phyloP scores from a whole-genome alignment of 2,329 filamentous ascomycete genomes.

The Alternaria postmessia region DNA sequence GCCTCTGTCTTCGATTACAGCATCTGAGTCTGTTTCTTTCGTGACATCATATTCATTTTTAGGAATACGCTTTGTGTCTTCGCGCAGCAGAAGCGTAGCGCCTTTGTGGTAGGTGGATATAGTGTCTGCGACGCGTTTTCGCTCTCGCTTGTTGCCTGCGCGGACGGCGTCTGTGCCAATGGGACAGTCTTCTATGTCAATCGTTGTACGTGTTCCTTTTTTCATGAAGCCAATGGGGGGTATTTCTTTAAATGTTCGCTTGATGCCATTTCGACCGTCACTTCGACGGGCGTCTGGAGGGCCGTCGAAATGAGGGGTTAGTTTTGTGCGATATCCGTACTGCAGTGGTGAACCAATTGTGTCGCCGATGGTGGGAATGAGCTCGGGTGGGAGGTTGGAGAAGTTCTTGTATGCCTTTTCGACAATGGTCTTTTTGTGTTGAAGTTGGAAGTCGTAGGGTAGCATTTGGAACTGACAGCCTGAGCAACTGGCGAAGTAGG shows the following conservation, averaged over 20 bases:
- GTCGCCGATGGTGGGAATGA: constrained; percentile 78
- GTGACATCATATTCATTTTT: constrained; percentile 51
- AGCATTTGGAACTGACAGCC: constrained; percentile 99
- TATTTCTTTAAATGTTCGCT: constrained; percentile 66
- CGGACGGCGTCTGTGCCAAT: constrained; percentile 89
- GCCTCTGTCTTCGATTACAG: constrained; percentile 64
- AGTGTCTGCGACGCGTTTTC: constrained; percentile 76
- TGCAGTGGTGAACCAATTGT: constrained; percentile 91
- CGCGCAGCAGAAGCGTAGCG: constrained; percentile 87
- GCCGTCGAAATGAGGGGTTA: constrained; percentile 94
- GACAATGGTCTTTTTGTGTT: constrained; percentile 83
- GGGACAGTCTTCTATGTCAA: constrained; percentile 97
- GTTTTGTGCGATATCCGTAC: constrained; percentile 94
- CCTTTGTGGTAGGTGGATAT: constrained; percentile 77
- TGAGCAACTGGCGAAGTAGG: constrained; percentile 84
- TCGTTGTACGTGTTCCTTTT: constrained; percentile 79
- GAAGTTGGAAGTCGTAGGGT: constrained; percentile 83
- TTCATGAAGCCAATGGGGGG: constrained; percentile 90
- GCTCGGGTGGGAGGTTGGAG: constrained; percentile 77
- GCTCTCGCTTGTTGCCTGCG: constrained; percentile 78
- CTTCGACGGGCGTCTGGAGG: constrained; percentile 64
- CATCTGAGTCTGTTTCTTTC: constrained; percentile 47
- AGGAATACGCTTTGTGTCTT: constrained; percentile 75
- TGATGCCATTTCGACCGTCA: constrained; percentile 60
- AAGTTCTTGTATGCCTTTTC: constrained; percentile 94